phyloP scores from a whole-genome alignment of 2,329 filamentous ascomycete species.

The Botryotinia calthae region DNA sequence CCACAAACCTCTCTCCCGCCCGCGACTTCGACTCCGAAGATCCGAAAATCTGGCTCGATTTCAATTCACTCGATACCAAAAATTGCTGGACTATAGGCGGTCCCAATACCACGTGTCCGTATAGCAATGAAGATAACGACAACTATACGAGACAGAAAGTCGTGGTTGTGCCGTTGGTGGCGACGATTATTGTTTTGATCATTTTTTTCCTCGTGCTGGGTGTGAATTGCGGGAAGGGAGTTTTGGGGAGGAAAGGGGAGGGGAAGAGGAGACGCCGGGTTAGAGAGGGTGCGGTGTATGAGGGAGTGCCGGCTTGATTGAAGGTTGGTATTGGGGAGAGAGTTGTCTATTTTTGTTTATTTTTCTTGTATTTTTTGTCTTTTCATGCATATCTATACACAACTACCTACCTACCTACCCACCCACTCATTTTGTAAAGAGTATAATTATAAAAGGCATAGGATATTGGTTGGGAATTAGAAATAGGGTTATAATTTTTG shows the following conservation, averaged over 20 bases:
- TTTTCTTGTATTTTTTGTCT: background rate
- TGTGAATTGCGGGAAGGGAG: constrained; percentile 44
- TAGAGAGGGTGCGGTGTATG: constrained; percentile 55
- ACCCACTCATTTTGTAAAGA: background rate
- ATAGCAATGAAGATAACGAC: constrained; percentile 41
- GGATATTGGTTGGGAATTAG: background rate
- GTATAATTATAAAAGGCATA: background rate
- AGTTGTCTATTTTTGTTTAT: background rate
- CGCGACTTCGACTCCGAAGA: constrained; percentile 29
- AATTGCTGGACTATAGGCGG: constrained; percentile 61
- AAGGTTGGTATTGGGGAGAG: no score
- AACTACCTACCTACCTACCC: no score
- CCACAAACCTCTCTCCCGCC: constrained; percentile 3
- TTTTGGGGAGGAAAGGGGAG: constrained; percentile 62
- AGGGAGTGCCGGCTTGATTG: constrained; percentile 55
- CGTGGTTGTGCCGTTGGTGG: constrained; percentile 54
- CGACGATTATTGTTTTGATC: constrained; percentile 60
- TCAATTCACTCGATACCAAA: constrained; percentile 56
- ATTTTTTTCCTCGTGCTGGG: constrained; percentile 36
- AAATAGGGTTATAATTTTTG: background rate
- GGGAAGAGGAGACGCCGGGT: constrained; percentile 52
- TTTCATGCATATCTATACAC: background rate
- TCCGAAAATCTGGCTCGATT: constrained; percentile 53
- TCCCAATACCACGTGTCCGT: constrained; percentile 57
- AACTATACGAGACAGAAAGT: constrained; percentile 45